A percentile compares a stretch with the other conserved stretches of the same genome.
Evolutionary conservation across 2,329 filamentous ascomycete genomes (phyloP).

Genomic region (Cordyceps cicadae): DNA sequence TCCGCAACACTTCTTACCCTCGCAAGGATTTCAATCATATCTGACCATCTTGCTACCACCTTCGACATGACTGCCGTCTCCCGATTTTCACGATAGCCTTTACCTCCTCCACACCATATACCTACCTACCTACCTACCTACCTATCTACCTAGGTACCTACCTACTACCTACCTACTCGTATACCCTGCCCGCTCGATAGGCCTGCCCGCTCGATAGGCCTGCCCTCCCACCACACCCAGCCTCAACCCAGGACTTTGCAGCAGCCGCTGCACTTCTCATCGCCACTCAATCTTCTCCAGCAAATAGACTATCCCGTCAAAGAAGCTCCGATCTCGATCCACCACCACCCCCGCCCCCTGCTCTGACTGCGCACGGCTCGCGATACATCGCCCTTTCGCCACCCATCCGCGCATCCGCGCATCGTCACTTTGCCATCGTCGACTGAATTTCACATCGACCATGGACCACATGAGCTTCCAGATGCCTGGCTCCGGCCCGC

Average conservation of each 20-base stretch:
- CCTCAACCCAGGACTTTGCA: background rate
- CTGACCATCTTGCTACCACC: background rate
- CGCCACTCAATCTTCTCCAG: background rate
- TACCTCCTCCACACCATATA: background rate
- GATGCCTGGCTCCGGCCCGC: slow-evolving; percentile 46
- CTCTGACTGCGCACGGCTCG: background rate
- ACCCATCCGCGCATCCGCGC: background rate
- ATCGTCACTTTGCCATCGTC: background rate
- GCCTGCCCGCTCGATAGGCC: too few relatives aligned
- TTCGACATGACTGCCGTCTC: background rate
- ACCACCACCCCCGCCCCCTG: background rate
- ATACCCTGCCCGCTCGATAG: background rate
- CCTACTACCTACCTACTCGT: too few relatives aligned
- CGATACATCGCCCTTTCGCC: background rate
- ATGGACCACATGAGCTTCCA: slow-evolving; percentile 52
- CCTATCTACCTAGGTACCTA: too few relatives aligned
- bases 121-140: too few relatives aligned
- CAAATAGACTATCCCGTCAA: background rate
- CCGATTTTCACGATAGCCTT: background rate
- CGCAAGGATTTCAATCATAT: background rate
- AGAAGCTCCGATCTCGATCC: background rate
- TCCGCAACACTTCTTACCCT: background rate
- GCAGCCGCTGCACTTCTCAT: background rate
- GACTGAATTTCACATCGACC: background rate
- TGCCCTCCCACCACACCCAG: background rate